Evolutionary conservation across 2,329 filamentous ascomycete genomes (phyloP), one percentile per base, ranked within the genome.

Genomic region (Aspergillus udagawae): DNA sequence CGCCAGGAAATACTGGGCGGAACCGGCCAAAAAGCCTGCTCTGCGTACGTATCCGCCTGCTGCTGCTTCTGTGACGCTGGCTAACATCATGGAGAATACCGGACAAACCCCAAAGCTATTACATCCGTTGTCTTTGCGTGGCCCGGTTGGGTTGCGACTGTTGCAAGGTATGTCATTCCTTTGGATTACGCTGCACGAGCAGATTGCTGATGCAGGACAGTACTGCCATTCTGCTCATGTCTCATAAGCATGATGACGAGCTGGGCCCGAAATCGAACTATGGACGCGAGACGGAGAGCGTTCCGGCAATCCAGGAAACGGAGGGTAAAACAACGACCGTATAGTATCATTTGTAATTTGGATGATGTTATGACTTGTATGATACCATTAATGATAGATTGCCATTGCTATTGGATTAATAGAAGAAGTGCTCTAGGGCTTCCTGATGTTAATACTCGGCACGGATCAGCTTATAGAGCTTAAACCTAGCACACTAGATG

Each of bases 41-140:
- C 73, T 49, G 44, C 54, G 63, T 64, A 57, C 45, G 63, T 63
- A 6, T n/a, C 3, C 4, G 10, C 7, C 9, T 8, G 17, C 42
- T 25, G 4, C 9, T 45, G 17, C 6, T 38, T 1, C 10, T 17
- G 1, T 10, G 4, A 20, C 2, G 5, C 27, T 20, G 25, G 41
- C 45, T 61, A 52, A 61, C 47, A 9, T 20, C n/a, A 17, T 3
- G 10, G 28, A 66, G 66, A 66, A 38, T 85, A 85, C 62, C 69
- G 76, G 21, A 67, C 80, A 20, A 84, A 83, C 56, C 75, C 75
- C 1, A 71, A 80, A 9, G 80, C 78, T 8, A 66, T 85, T 54
- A 80, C 80, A 1, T 78, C 79, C 42, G 76, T 80, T 3, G 80
- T 83, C 0, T 78, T 84, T 23, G 63, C 80, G 17, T 85, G 83